Base-by-base conservation (phyloP, 345 rosid species). In the Eucalyptus globulus region DNA sequence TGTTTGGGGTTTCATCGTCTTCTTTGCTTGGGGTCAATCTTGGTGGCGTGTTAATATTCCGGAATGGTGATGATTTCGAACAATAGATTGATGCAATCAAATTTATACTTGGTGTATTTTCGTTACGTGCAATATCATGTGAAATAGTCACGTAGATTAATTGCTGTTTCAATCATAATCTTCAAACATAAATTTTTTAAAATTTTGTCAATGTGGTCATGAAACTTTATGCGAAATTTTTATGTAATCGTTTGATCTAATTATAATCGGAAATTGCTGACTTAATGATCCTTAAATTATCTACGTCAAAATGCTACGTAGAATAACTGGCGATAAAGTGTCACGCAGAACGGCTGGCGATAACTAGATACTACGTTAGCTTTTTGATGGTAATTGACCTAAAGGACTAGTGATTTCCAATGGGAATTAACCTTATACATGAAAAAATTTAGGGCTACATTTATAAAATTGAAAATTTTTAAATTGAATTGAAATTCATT, bases 281-380 rank as follows among this genome's bases (percentile, higher is more conserved):
- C 4, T 5, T 3, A 0, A 13, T 60, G 67, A 12, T 60, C 4
- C 4, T 26, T 12, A 27, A 60, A 15, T 27, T 60, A 13, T 12
- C 0, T 13, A 60, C 8, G 0, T 11, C 67, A 60, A 60, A 11
- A 0, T 27, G 8, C 2, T 2, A 26, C 2, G 2, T 11, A 27
- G 14, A 60, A 60, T 0, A 2, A 1, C 0, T 6, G 4, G 0
- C 1, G 6, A 56, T 7, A 43, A 43, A 11, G 0, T 27, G 8
- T 6, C 4, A 26, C 2, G 2, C 1, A 27, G 14, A 60, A 60
- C 0, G 2, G 8, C 0, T 3, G 7, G 0, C 3, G 6, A 56
- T 60, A 6, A 27, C 2, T 60, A 29, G 8, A 62, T 8, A 13
- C 0, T 29, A 29, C 1, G 1, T 62, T 4, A 53, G 26, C 1